Conservation (phyloP, 129 eudicot genomes). For the carrot (Daucus carota) region DNA sequence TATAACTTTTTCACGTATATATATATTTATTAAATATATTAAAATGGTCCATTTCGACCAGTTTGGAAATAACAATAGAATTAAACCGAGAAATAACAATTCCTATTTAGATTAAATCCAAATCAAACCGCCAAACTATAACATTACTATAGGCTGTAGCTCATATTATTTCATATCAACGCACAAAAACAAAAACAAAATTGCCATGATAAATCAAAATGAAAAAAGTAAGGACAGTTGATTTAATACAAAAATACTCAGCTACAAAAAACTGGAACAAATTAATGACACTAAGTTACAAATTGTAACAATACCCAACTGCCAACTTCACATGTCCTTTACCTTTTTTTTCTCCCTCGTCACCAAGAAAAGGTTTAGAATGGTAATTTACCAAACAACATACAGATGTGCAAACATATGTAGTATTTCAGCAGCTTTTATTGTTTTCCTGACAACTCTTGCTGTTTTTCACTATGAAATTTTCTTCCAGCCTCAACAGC, state of each 20-base stretch:
- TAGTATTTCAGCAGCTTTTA: not conserved
- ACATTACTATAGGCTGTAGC: too few species aligned
- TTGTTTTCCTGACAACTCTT: not conserved
- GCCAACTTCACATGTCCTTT: not conserved
- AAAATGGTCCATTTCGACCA: too few species aligned
- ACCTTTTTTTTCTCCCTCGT: not conserved
- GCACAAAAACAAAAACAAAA: too few species aligned
- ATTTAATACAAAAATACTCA: not conserved
- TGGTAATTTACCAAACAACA: not conserved
- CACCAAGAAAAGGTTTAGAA: not conserved
- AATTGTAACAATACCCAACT: not conserved
- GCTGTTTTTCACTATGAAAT: not conserved
- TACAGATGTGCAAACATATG: not conserved
- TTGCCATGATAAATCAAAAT: too few species aligned
- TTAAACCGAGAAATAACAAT: too few species aligned
- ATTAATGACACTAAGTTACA: not conserved
- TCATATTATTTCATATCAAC: not conserved
- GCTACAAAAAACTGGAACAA: not conserved
- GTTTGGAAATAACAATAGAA: too few species aligned
- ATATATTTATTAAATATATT: too few species aligned
- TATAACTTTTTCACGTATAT: too few species aligned
- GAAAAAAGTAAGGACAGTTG: not conserved
- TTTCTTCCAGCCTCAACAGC: not conserved
- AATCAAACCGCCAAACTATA: too few species aligned
- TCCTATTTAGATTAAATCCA: too few species aligned